A percentile compares a stretch with the other conserved stretches of the same genome.
Evolutionary conservation across 139 green algal species (phyloP).

Genomic region (Nannochloris sp.): DNA sequence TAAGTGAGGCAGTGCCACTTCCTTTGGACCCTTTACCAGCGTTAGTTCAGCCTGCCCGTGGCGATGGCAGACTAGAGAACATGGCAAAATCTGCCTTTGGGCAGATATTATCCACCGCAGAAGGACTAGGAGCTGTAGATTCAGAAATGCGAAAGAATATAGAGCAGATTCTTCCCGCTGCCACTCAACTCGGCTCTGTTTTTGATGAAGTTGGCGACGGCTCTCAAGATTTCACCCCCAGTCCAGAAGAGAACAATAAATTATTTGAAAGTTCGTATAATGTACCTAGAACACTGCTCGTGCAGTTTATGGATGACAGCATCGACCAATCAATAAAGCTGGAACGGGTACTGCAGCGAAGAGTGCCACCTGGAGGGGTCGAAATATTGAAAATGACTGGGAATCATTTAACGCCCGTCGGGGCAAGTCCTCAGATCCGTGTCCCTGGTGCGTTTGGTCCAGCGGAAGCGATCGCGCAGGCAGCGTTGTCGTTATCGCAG

Average conservation of each 20-base stretch:
- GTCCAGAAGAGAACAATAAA: conserved; percentile 54
- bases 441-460: conserved; percentile 4
- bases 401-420: conserved; percentile 7
- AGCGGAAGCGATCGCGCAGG: conserved; percentile 2
- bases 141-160: background rate
- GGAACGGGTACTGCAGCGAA: conserved; percentile 38
- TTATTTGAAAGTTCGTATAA: conserved; percentile 36
- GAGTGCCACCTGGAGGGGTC: background rate
- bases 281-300: conserved; percentile 70
- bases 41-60: conserved; percentile 7
- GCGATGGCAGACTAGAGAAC: background rate
- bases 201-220: conserved; percentile 71
- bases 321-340: conserved; percentile 77
- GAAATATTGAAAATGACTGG: background rate
- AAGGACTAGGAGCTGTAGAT: background rate
- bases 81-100: background rate
- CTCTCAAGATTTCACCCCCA: conserved; percentile 65
- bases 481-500: background rate
- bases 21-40: conserved; percentile 59
- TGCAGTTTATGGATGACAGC: conserved; percentile 76
- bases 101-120: background rate
- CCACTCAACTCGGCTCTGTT: conserved; percentile 77
- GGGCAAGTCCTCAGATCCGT: background rate
- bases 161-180: conserved; percentile 59
- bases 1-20: conserved; percentile 57